phyloP scores from a whole-genome alignment of 164 flowering plant genomes.

The Akebia trifoliata region DNA sequence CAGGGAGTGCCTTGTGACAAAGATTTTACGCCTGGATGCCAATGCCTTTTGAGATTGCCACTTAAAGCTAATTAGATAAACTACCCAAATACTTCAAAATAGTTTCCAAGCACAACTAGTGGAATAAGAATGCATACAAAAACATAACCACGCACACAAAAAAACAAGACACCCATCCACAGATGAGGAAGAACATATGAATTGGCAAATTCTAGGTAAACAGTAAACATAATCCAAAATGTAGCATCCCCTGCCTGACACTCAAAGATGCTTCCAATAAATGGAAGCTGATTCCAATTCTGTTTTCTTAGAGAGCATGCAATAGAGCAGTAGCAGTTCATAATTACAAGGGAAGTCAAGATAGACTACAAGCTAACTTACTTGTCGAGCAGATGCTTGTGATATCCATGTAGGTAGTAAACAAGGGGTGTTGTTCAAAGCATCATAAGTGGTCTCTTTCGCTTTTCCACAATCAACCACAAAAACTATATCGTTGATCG shows the following conservation, averaged over 20 bases:
- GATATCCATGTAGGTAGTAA: slow-evolving; percentile 98
- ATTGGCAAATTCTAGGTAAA: not conserved
- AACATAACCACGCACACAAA: not conserved
- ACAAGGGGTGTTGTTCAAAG: slow-evolving; percentile 97
- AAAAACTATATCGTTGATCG: slow-evolving; percentile 93
- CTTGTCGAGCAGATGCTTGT: slow-evolving; percentile 97
- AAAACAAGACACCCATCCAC: not conserved
- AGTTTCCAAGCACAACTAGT: slow-evolving; percentile 1
- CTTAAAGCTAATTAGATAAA: no score
- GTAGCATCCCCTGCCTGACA: not conserved
- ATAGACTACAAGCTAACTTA: slow-evolving; percentile 29
- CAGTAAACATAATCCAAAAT: not conserved
- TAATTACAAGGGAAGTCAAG: not conserved
- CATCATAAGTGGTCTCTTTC: slow-evolving; percentile 99
- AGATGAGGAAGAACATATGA: not conserved
- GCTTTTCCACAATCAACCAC: slow-evolving; percentile 99
- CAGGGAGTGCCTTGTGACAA: no score
- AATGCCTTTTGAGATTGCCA: not conserved
- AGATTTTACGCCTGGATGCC: no score
- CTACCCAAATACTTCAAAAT: not conserved
- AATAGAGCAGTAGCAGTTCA: not conserved
- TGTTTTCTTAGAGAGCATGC: slow-evolving; percentile 6
- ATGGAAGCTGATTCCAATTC: not conserved
- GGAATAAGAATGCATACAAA: not conserved
- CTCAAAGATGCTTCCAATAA: not conserved